A percentile compares a stretch with the other conserved stretches of the same genome.
Conservation (phyloP, 2,329 filamentous ascomycete species). For the Talaromyces sp. region DNA sequence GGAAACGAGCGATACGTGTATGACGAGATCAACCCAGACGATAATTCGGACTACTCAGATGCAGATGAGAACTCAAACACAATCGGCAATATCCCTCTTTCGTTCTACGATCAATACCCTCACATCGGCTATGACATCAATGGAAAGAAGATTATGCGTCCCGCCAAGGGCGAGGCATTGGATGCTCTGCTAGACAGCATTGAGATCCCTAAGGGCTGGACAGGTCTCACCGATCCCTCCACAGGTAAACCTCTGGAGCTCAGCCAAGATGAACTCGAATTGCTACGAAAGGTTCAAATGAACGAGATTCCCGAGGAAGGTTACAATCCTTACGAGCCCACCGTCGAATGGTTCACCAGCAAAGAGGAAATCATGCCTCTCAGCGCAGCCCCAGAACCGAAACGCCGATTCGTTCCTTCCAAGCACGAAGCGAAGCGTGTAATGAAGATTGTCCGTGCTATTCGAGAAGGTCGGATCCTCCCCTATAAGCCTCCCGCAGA, state of each 20-base stretch:
- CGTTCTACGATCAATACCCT: conserved; percentile 95
- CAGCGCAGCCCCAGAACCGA: conserved; percentile 91
- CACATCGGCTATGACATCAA: conserved; percentile 99
- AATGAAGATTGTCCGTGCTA: conserved; percentile 95
- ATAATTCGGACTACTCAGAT: conserved; percentile 94
- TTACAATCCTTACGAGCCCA: conserved; percentile 91
- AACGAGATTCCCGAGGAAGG: conserved; percentile 83
- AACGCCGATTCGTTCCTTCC: conserved; percentile 89
- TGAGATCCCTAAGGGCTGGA: conserved; percentile 95
- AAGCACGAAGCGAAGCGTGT: conserved; percentile 95
- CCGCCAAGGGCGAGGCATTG: conserved; percentile 86
- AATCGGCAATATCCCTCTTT: conserved; percentile 88
- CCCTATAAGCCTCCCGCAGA: conserved; percentile 79
- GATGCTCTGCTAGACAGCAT: conserved; percentile 95
- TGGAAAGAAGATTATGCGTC: conserved; percentile 95
- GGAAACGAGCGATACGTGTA: conserved; percentile 89
- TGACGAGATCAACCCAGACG: conserved; percentile 86
- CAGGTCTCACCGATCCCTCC: conserved; percentile 85
- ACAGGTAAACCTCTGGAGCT: conserved; percentile 91
- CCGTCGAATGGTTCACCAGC: conserved; percentile 89
- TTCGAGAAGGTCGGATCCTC: conserved; percentile 87
- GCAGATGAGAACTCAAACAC: conserved; percentile 77
- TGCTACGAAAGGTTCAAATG: conserved; percentile 82
- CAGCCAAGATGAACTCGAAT: conserved; percentile 80
- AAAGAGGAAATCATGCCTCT: conserved; percentile 91